Conservation (phyloP, 495 filamentous ascomycete species). For the Annulohypoxylon stygium region DNA sequence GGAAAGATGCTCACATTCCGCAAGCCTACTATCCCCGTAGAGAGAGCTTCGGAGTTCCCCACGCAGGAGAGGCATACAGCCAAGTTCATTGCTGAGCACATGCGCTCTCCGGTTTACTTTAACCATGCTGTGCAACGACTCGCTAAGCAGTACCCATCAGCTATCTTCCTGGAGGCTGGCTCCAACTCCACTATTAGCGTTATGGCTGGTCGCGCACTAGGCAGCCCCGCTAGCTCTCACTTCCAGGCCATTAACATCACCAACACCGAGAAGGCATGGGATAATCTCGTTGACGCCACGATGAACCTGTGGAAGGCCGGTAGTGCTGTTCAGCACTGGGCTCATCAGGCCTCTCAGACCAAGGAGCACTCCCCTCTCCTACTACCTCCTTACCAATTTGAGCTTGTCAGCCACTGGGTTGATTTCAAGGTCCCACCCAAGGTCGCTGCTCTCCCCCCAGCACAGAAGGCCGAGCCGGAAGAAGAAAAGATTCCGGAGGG, state of each 20-base stretch:
- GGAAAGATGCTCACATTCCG: slow-evolving; percentile 51
- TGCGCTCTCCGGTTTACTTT: slow-evolving; percentile 66
- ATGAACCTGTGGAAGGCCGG: slow-evolving; percentile 64
- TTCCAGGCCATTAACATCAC: slow-evolving; percentile 65
- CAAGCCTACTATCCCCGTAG: slow-evolving; percentile 52
- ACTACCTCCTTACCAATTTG: slow-evolving; percentile 62
- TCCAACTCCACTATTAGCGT: slow-evolving; percentile 62
- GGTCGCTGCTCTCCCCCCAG: neutral
- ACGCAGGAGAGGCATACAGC: slow-evolving; percentile 54
- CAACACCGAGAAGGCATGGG: slow-evolving; percentile 48
- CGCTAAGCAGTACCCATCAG: slow-evolving; percentile 51
- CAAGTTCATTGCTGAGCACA: slow-evolving; percentile 61
- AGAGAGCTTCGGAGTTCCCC: slow-evolving; percentile 52
- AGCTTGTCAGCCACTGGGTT: slow-evolving; percentile 53
- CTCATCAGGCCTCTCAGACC: slow-evolving; percentile 58
- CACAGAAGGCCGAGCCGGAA: slow-evolving; percentile 15
- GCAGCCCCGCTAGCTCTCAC: slow-evolving; percentile 12
- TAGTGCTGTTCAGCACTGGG: slow-evolving; percentile 60
- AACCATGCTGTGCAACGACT: slow-evolving; percentile 63
- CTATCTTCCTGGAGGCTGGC: slow-evolving; percentile 66
- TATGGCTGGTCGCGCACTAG: slow-evolving; percentile 60
- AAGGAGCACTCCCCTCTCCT: slow-evolving; percentile 50
- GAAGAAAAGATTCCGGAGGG: slow-evolving; percentile 41
- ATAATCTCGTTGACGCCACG: slow-evolving; percentile 60
- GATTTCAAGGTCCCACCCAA: slow-evolving; percentile 49